Conservation (phyloP, 345 rosid species). For the Litchi chinensis region DNA sequence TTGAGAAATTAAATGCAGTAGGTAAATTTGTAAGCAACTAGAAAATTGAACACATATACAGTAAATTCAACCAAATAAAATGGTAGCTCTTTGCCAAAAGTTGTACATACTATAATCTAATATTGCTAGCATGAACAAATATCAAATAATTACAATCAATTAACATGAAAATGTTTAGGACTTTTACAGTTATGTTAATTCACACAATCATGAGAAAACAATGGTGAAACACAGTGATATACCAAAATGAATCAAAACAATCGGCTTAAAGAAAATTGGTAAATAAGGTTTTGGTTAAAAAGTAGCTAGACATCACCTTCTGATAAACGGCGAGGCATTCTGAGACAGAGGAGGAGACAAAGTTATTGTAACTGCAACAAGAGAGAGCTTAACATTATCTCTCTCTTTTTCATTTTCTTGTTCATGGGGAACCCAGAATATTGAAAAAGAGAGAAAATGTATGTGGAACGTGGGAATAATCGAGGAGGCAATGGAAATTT, state of each 20-base stretch:
- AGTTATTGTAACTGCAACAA: neutral
- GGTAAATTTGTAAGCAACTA: too few species aligned
- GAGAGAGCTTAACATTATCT: neutral
- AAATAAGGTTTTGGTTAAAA: neutral
- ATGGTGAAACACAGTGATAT: neutral
- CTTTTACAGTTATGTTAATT: neutral
- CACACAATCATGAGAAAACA: neutral
- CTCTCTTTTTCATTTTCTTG: neutral
- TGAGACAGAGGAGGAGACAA: neutral
- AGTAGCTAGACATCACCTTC: constrained; percentile 11
- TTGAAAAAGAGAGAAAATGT: neutral
- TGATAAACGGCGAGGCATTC: constrained; percentile 8
- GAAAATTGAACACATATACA: too few species aligned
- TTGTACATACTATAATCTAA: neutral
- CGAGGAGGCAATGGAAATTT: constrained; percentile 11
- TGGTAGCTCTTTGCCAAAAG: too few species aligned
- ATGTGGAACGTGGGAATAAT: constrained; percentile 6
- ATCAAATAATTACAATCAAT: neutral
- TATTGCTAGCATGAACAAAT: neutral
- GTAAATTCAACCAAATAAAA: too few species aligned
- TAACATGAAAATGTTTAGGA: neutral
- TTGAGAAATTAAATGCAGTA: too few species aligned
- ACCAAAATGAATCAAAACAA: neutral
- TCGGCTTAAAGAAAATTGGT: neutral
- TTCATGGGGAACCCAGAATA: neutral